Evolutionary conservation across 2,329 filamentous ascomycete genomes (phyloP), one percentile per base, ranked within the genome.

Genomic region (Ilyonectria destructans): DNA sequence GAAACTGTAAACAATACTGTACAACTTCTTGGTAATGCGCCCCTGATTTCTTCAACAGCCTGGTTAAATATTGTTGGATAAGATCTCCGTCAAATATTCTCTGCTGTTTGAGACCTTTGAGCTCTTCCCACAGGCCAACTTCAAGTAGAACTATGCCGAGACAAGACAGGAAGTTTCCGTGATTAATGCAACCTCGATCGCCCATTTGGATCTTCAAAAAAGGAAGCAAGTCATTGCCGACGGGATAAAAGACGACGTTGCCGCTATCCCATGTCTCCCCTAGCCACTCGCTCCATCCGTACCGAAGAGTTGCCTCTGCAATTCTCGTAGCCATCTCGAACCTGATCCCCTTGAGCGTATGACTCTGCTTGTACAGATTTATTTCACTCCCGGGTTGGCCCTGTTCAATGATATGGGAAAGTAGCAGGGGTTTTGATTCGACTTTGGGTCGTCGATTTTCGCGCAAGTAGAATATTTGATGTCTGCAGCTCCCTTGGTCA

Each of bases 231-330:
- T 67, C 54, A n/a, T 60, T 63, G 12, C 58, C 52, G 13, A 64
- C 56, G 13, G 59, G 64, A 19, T 67, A 54, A 37, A 67, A 64
- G 5, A 49, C 15, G 5, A 67, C 64, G 13, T 65, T 33, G 7
- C 4, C 40, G 7, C 37, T 59, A 8, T 49, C 61, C 65, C 65
- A 65, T 5, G 37, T 49, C n/a, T 67, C 65, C 1, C 60, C 55
- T 4, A 67, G 64, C 64, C 64, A 67, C 48, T 65, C 54, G 4
- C 33, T 43, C 65, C 65, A 67, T 19, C 60, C 61, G 43, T 67
- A 67, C 15, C 60, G 48, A n/a, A 65, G 55, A 23, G 60, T 64
- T 1, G 65, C 65, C 15, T 67, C 65, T 2, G 65, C 65, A 15
- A 67, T 23, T 23, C 58, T 67, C 8, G 58, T 43, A 4, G 60